phyloP scores from a whole-genome alignment of 2,329 filamentous ascomycete genomes.

The Curvularia verruculosa region DNA sequence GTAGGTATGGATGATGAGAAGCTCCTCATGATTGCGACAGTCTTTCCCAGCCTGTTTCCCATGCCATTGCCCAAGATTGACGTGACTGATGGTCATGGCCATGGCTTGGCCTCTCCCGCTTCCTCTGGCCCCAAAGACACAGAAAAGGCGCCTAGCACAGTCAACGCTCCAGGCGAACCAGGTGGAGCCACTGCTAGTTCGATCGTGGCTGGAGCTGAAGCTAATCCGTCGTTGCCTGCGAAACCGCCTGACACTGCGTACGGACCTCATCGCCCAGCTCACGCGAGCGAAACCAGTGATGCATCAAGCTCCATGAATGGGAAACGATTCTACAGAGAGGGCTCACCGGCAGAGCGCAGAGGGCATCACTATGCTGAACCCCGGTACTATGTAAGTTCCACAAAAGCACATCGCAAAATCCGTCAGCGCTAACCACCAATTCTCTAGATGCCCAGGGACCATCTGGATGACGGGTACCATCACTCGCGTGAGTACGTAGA shows the following conservation, averaged over 20 bases:
- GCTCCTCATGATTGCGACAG: constrained; percentile 58
- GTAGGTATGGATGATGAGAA: constrained; percentile 65
- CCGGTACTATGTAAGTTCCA: constrained; percentile 45
- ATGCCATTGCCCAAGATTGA: constrained; percentile 53
- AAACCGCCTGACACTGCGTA: constrained; percentile 56
- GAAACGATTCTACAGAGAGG: constrained; percentile 32
- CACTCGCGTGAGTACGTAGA: constrained; percentile 39
- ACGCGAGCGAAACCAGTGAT: constrained; percentile 26
- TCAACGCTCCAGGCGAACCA: constrained; percentile 25
- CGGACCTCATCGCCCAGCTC: constrained; percentile 52
- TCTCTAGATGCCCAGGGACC: constrained; percentile 36
- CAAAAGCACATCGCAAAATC: constrained; percentile 7
- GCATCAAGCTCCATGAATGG: constrained; percentile 22
- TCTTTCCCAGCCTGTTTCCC: constrained; percentile 56
- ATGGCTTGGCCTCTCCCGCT: constrained; percentile 33
- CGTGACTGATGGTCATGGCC: constrained; percentile 39
- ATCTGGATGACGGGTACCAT: constrained; percentile 37
- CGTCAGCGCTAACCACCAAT: constrained; percentile 23
- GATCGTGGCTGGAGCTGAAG: constrained; percentile 28
- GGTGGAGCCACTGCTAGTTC: constrained; percentile 31
- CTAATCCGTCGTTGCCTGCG: constrained; percentile 42
- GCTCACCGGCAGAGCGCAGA: constrained; percentile 36
- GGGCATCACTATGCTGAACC: constrained; percentile 40
- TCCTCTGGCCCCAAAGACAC: constrained; percentile 39
- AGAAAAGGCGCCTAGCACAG: constrained; percentile 31